Evolutionary conservation across 2,329 filamentous ascomycete genomes (phyloP).

Genomic region (Ustulina deusta): DNA sequence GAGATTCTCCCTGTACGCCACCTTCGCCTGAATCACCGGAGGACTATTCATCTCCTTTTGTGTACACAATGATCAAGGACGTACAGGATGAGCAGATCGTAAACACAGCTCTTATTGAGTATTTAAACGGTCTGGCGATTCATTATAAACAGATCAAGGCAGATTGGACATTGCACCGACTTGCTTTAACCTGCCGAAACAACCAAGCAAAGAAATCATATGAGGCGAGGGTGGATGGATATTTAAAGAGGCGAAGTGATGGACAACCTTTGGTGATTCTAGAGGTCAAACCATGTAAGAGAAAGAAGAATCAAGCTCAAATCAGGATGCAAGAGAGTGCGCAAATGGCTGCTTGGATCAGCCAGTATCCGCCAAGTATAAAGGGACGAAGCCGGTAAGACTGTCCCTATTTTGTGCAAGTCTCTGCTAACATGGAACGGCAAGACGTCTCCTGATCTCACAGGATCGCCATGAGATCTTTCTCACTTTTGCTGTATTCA

Average conservation of each 20-base stretch:
- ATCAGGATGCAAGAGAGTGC: constrained; percentile 31
- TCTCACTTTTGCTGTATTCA: constrained; percentile 10
- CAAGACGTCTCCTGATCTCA: constrained; percentile 19
- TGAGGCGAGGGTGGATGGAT: constrained; percentile 32
- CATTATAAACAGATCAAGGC: neutral
- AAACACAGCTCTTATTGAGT: constrained; percentile 27
- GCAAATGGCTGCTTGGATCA: constrained; percentile 29
- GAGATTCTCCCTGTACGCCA: neutral
- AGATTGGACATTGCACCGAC: constrained; percentile 17
- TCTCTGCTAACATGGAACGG: neutral
- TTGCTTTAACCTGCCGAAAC: neutral
- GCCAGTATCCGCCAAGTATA: neutral
- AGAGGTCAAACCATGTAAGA: constrained; percentile 11
- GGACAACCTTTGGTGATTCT: neutral
- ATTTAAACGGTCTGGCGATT: constrained; percentile 19
- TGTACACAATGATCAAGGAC: constrained; percentile 3
- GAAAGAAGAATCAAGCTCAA: neutral
- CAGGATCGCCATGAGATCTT: constrained; percentile 18
- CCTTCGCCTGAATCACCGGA: neutral
- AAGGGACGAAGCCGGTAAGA: neutral
- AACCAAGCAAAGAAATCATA: constrained; percentile 8
- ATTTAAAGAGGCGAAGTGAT: neutral
- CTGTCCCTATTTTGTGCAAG: neutral
- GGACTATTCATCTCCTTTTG: neutral
- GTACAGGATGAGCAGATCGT: constrained; percentile 29